Evolutionary conservation across 768 basidiomycete genomes (phyloP).

Genomic region (Clavaria fumosa): DNA sequence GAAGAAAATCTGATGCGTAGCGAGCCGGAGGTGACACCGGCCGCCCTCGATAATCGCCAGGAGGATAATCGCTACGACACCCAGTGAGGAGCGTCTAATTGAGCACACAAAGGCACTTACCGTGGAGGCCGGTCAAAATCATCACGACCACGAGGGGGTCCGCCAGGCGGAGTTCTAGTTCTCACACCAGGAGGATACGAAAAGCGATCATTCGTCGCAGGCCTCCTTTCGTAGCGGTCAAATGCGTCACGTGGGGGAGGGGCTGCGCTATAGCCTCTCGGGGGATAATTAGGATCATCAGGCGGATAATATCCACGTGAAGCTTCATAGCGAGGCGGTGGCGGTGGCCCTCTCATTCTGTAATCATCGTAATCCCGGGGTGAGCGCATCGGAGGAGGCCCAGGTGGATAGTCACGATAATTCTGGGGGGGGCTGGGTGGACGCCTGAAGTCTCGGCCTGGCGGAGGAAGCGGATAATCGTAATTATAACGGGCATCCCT

Average conservation of each 20-base stretch:
- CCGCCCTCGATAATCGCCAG: conserved; percentile 33
- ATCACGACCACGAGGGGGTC: conserved; percentile 30
- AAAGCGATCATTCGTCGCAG: conserved; percentile 29
- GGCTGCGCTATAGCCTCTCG: conserved; percentile 36
- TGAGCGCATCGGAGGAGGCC: conserved; percentile 26
- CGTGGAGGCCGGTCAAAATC: conserved; percentile 49
- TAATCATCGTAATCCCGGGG: conserved; percentile 61
- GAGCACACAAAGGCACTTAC: conserved; percentile 21
- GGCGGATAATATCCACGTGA: conserved; percentile 30
- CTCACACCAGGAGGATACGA: conserved; percentile 33
- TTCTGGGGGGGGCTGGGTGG: conserved; percentile 50
- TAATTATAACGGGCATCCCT: conserved; percentile 50
- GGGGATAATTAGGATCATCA: conserved; percentile 40
- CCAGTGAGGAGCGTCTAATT: not conserved
- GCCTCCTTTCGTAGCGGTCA: conserved; percentile 46
- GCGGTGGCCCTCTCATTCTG: conserved; percentile 31
- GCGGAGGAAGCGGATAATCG: conserved; percentile 36
- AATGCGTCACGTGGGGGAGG: conserved; percentile 35
- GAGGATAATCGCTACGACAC: conserved; percentile 35
- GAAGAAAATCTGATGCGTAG: conserved; percentile 32
- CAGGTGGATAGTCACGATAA: conserved; percentile 44
- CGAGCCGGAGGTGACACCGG: conserved; percentile 38
- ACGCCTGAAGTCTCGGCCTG: conserved; percentile 42
- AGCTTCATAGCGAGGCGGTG: conserved; percentile 32
- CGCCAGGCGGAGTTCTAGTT: conserved; percentile 30